phyloP scores from a whole-genome alignment of 78 protist species.

The Isochrysis galbana region DNA sequence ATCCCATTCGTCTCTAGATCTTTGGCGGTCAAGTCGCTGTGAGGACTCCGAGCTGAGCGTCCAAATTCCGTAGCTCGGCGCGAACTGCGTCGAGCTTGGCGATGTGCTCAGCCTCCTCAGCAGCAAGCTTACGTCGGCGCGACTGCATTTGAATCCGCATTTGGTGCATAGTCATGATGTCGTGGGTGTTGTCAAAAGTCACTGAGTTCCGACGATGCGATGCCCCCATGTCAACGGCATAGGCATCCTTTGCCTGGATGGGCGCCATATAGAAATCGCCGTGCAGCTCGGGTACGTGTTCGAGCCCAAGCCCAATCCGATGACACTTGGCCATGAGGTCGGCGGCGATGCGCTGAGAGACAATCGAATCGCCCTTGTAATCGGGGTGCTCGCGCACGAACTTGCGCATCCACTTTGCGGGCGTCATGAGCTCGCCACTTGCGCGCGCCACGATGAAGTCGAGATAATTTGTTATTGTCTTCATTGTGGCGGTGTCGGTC shows the following conservation, averaged over 20 bases:
- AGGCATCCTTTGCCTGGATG: background rate
- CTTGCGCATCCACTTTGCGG: conserved; percentile 72
- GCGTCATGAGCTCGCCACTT: conserved; percentile 61
- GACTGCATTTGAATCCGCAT: background rate
- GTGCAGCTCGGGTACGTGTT: background rate
- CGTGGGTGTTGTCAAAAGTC: background rate
- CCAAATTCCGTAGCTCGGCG: background rate
- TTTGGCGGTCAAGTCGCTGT: background rate
- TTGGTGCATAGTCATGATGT: background rate
- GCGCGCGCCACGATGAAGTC: conserved; percentile 42
- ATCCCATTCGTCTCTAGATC: too few species aligned
- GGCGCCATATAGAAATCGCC: background rate
- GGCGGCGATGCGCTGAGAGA: conserved; percentile 64
- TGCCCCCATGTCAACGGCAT: background rate
- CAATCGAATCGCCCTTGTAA: conserved; percentile 75
- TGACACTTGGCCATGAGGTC: conserved; percentile 61
- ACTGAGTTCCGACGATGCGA: background rate
- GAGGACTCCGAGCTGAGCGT: background rate
- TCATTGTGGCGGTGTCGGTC: background rate
- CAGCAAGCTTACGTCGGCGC: background rate
- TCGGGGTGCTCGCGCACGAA: conserved; percentile 72
- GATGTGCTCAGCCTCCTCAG: background rate
- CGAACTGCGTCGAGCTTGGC: background rate
- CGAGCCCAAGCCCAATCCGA: background rate
- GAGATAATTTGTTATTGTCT: background rate